Evolutionary conservation across 306 rosid species (phyloP).

Genomic region (Vachellia collinsii): DNA sequence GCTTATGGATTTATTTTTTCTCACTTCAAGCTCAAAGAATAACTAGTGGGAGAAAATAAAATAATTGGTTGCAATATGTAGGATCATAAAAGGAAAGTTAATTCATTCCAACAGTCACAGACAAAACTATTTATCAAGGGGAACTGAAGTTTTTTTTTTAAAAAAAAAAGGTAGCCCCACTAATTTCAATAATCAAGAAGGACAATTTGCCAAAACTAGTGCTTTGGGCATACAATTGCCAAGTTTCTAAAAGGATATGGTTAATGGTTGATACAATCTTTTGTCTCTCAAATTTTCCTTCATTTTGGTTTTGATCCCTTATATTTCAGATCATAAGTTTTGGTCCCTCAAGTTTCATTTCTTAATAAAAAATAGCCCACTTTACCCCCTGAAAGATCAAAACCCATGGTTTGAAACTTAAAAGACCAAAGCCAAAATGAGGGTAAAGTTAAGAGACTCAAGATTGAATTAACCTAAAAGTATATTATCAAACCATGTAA

Average conservation of each 20-base stretch:
- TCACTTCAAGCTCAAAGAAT: constrained; percentile 21
- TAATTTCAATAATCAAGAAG: constrained; percentile 3
- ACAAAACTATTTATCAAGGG: background rate
- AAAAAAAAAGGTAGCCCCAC: background rate
- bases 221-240: constrained; percentile 9
- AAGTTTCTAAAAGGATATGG: background rate
- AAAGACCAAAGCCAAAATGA: too few relatives aligned
- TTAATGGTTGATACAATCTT: too few relatives aligned
- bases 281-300: too few relatives aligned
- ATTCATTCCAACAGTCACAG: background rate
- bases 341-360: too few relatives aligned
- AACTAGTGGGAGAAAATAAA: background rate
- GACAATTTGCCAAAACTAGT: constrained; percentile 11
- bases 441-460: too few relatives aligned
- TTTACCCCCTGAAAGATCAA: too few relatives aligned
- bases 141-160: background rate
- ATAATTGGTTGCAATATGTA: background rate
- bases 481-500: constrained; percentile 11
- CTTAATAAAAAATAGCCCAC: too few relatives aligned
- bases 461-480: too few relatives aligned
- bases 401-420: too few relatives aligned
- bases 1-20: background rate
- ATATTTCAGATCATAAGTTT: too few relatives aligned
- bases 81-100: background rate
- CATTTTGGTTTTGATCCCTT: too few relatives aligned